phyloP scores from a whole-genome alignment of 202 grass and related monocot genomes.

The Tripidium arundinaceum region DNA sequence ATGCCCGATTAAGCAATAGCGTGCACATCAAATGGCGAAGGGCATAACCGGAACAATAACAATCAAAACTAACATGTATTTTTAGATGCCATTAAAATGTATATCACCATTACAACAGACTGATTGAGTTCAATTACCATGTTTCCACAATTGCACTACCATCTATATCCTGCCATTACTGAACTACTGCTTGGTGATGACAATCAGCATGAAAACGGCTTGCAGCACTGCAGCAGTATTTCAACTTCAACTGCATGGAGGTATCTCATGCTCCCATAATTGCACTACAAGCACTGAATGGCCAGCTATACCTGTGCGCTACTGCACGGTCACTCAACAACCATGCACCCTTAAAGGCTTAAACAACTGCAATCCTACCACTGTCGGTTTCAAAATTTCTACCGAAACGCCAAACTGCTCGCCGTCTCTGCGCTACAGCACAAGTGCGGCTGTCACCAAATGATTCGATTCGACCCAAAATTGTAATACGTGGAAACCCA shows the following conservation, averaged over 20 bases:
- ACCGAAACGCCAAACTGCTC: neutral
- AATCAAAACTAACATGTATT: neutral
- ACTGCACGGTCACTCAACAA: neutral
- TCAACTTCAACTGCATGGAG: neutral
- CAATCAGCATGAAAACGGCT: neutral
- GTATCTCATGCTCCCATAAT: neutral
- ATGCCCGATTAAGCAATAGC: neutral
- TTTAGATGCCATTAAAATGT: neutral
- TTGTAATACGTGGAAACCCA: neutral
- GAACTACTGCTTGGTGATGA: neutral
- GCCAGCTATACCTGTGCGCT: neutral
- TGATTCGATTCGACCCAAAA: neutral
- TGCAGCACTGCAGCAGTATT: neutral
- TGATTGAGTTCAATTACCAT: neutral
- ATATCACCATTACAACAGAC: neutral
- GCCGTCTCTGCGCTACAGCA: neutral
- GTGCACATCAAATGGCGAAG: neutral
- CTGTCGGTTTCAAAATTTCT: neutral
- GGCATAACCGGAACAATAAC: neutral
- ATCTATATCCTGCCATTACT: neutral
- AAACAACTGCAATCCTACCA: neutral
- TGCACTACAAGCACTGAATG: conserved; percentile 3
- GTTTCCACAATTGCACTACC: neutral
- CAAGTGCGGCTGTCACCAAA: neutral
- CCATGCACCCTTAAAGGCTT: neutral